Base-by-base conservation (phyloP, 2,329 filamentous ascomycete genomes). In the Ophiostoma himal-ulmi region DNA sequence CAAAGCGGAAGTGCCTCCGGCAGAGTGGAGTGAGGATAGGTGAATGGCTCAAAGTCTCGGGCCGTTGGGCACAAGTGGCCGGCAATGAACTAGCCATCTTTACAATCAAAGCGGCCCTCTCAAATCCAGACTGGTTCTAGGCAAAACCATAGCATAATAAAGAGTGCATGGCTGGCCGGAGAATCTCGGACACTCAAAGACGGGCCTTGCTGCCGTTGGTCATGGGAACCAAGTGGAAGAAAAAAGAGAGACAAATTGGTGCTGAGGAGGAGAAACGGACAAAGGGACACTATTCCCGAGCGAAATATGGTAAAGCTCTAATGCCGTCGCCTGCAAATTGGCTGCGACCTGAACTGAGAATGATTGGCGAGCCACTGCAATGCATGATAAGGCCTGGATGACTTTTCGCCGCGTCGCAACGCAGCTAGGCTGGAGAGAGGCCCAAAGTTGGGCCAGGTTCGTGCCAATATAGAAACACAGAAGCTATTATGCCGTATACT, bases 21-120 rank as follows among this genome's bases (percentile, higher is more conserved):
- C 26, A 66, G 36, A 44, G 70, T 66, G 67, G 70, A 64, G 67
- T 68, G 67, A 67, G 60, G 70, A 41, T 44, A 22, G 64, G 70
- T 34, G n/a, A 57, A 30, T 10, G 30, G 22, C 17, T 57, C 14
- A 62, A 11, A 62, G 44, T 68, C 64, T 68, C 67, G 70, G 67
- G 57, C 70, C 70, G 70, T 70, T 70, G 67, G 67, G 57, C 66
- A 44, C 52, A 65, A 62, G 68, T 26, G 65, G 66, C 69, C 65
- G 65, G 69, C 52, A 34, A 68, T 62, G 65, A 70, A n/a, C 20
- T 20, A 34, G 26, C 57, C 26, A 17, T 62, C 26, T 30, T 36
- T 26, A 14, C 22, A 26, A 30, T 30, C 30, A 30, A 13, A 17
- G 44, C 14, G 44, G 44, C 44, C 4, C 11, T 20, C 22, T 30